Percentiles rank a stretch among this genome's conserved stretches.
Evolutionary conservation across 2,329 filamentous ascomycete species (phyloP).

Genomic region (Xylaria arbuscula): DNA sequence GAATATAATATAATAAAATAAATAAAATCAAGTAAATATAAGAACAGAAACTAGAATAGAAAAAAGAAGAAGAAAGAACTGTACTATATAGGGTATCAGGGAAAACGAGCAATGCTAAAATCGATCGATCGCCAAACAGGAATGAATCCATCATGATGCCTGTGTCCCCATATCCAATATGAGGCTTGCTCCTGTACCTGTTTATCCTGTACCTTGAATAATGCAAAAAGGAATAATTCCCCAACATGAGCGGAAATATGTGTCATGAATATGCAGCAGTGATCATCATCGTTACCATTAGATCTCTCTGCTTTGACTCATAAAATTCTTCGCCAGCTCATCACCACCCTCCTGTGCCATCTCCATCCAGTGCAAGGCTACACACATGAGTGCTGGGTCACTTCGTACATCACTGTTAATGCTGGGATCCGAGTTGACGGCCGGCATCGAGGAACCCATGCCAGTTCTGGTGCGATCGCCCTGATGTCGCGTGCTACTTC

Average conservation of each 20-base stretch:
- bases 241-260: neutral
- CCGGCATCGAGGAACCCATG: conserved; percentile 44
- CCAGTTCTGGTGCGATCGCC: conserved; percentile 47
- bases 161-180: conserved; percentile 8
- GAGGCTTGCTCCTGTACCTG: conserved; percentile 30
- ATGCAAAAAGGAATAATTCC: conserved; percentile 21
- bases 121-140: conserved; percentile 30
- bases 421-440: conserved; percentile 46
- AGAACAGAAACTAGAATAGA: too few relatives aligned
- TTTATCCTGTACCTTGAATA: conserved; percentile 31
- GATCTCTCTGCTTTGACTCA: conserved; percentile 71
- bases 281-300: conserved; percentile 34
- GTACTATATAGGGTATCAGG: conserved; percentile 39
- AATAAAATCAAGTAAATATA: too few relatives aligned
- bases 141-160: conserved; percentile 23
- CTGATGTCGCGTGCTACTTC: conserved; percentile 50
- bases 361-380: conserved; percentile 98
- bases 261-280: neutral
- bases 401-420: conserved; percentile 68
- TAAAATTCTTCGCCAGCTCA: conserved; percentile 81
- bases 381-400: conserved; percentile 89
- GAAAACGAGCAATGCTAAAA: conserved; percentile 32
- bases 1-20: too few relatives aligned
- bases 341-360: conserved; percentile 87
- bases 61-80: conserved; percentile 18